phyloP scores from a whole-genome alignment of 225 moss, liverwort and hornwort species.

The Physcomitrellopsis africana region DNA sequence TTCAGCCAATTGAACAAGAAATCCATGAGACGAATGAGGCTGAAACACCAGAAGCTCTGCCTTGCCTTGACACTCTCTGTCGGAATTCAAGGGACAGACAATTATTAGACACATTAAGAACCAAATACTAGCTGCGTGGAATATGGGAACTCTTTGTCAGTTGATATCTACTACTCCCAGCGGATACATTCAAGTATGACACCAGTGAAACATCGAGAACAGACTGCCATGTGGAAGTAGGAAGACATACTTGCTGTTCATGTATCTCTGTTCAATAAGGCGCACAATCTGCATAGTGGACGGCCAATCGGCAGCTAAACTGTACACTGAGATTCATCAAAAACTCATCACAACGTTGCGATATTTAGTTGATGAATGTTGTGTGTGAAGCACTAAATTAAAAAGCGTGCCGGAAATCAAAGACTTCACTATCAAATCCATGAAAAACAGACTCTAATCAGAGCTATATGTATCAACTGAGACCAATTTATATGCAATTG shows the following conservation, averaged over 20 bases:
- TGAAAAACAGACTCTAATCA: slow-evolving; percentile 18
- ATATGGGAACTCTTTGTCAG: slow-evolving; percentile 14
- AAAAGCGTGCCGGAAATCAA: slow-evolving; percentile 11
- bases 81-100: slow-evolving; percentile 26
- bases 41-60: slow-evolving; percentile 94
- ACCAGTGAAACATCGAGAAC: slow-evolving; percentile 23
- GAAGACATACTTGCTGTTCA: slow-evolving; percentile 84
- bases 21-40: slow-evolving; percentile 77
- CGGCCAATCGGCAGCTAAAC: slow-evolving; percentile 96
- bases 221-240: slow-evolving; percentile 9
- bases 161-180: slow-evolving; percentile 16
- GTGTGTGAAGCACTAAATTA: not conserved
- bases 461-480: not conserved
- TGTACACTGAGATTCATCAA: slow-evolving; percentile 37
- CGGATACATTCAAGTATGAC: slow-evolving; percentile 20
- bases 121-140: slow-evolving; percentile 2
- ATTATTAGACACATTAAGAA: slow-evolving; percentile 12
- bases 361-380: not conserved
- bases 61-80: slow-evolving; percentile 90
- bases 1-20: slow-evolving; percentile 91
- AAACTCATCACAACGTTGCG: slow-evolving; percentile 31
- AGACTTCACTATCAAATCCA: slow-evolving; percentile 6
- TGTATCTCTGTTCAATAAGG: slow-evolving; percentile 93
- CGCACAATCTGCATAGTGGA: slow-evolving; percentile 97
- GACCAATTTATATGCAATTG: slow-evolving; percentile 4